Evolutionary conservation across 2,329 filamentous ascomycete species (phyloP).

Genomic region (Paecilomyces niveus): DNA sequence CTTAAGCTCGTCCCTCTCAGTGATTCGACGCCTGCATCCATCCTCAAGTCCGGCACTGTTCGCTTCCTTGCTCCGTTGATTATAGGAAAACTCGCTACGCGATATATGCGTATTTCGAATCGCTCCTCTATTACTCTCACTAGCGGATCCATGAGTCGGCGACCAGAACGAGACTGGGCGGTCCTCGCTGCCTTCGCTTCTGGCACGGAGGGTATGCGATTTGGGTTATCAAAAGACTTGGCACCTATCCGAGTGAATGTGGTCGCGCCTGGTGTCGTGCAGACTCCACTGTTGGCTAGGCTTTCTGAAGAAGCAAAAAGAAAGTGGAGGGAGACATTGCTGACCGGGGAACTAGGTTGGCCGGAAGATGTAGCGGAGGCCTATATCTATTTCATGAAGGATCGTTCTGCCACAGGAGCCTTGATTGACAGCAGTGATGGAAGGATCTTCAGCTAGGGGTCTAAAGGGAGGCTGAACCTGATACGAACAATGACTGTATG

Average conservation of each 20-base stretch:
- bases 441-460: background rate
- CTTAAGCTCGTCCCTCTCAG: constrained; percentile 12
- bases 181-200: constrained; percentile 18
- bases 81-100: constrained; percentile 33
- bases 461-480: background rate
- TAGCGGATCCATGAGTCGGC: constrained; percentile 26
- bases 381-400: constrained; percentile 40
- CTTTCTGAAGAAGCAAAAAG: constrained; percentile 8
- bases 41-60: constrained; percentile 19
- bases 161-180: constrained; percentile 27
- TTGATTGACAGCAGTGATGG: constrained; percentile 11
- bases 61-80: constrained; percentile 28
- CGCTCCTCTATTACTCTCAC: constrained; percentile 35
- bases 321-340: constrained; percentile 9
- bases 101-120: constrained; percentile 23
- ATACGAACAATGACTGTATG: background rate
- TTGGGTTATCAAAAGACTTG: constrained; percentile 36
- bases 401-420: constrained; percentile 32
- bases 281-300: constrained; percentile 33
- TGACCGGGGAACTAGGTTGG: constrained; percentile 15
- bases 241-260: constrained; percentile 37
- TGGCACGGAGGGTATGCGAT: constrained; percentile 24
- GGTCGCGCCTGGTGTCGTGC: constrained; percentile 34
- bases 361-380: constrained; percentile 37
- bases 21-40: constrained; percentile 16